phyloP scores from a whole-genome alignment of 805 yeast species.

The Candida berthetii region DNA sequence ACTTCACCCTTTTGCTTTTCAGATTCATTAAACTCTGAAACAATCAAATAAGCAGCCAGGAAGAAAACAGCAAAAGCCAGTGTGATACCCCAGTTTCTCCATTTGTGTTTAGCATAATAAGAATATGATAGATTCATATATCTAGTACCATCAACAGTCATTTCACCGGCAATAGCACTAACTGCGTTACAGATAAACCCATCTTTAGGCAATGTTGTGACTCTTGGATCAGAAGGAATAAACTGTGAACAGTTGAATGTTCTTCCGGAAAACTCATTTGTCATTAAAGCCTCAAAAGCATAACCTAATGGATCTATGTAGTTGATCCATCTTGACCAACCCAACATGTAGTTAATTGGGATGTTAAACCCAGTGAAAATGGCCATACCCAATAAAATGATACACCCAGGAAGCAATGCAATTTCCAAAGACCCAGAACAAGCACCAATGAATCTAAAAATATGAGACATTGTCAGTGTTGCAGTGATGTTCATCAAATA shows the following conservation, averaged over 20 bases:
- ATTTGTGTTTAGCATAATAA: slow-evolving; percentile 39
- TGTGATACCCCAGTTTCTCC: slow-evolving; percentile 61
- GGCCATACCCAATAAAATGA: slow-evolving; percentile 29
- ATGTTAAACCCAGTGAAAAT: slow-evolving; percentile 38
- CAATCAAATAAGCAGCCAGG: slow-evolving; percentile 37
- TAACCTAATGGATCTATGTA: slow-evolving; percentile 37
- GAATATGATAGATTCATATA: slow-evolving; percentile 35
- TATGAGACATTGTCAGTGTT: slow-evolving; percentile 50
- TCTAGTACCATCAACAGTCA: slow-evolving; percentile 38
- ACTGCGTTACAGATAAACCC: slow-evolving; percentile 39
- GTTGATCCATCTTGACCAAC: slow-evolving; percentile 43
- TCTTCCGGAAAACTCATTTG: slow-evolving; percentile 34
- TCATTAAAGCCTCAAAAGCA: slow-evolving; percentile 37
- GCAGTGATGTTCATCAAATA: slow-evolving; percentile 34
- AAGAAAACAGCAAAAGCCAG: slow-evolving; percentile 47
- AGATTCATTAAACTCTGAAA: slow-evolving; percentile 46
- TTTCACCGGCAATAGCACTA: slow-evolving; percentile 43
- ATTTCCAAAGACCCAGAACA: slow-evolving; percentile 28
- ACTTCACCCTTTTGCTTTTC: slow-evolving; percentile 60
- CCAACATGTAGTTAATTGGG: slow-evolving; percentile 35
- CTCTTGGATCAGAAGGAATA: slow-evolving; percentile 39
- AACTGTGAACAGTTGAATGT: slow-evolving; percentile 27
- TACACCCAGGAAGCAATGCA: slow-evolving; percentile 40
- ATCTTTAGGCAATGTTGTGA: slow-evolving; percentile 20
- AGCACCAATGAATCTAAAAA: slow-evolving; percentile 38